These are phyloP conservation scores for Fusarium cyanostomum DNA, from an alignment of 2,329 filamentous ascomycete genomes.

Conservation along the genomic window DNA sequence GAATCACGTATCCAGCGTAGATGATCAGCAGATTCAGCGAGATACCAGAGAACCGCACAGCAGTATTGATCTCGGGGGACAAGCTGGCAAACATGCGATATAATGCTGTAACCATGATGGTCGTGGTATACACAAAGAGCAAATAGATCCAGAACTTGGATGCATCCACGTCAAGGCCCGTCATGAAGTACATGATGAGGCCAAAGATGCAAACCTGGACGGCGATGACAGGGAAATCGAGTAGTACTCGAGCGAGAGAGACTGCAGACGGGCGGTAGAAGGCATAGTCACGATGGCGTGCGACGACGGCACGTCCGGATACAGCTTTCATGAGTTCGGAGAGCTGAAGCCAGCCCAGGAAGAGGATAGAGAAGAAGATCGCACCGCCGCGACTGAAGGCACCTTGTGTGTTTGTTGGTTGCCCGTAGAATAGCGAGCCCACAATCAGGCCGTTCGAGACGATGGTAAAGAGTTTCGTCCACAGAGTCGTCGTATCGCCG, in stretches of 20 bases:
- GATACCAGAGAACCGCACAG: slow-evolving; percentile 65
- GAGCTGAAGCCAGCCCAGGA: slow-evolving; percentile 73
- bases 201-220: slow-evolving; percentile 74
- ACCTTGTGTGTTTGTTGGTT: slow-evolving; percentile 66
- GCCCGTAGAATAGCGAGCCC: slow-evolving; percentile 79
- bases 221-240: slow-evolving; percentile 69
- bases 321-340: slow-evolving; percentile 82
- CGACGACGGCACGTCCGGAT: slow-evolving; percentile 70
- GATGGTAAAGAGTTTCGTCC: slow-evolving; percentile 83
- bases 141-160: slow-evolving; percentile 74
- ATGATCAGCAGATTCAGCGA: slow-evolving; percentile 70
- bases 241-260: slow-evolving; percentile 62
- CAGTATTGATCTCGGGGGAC: slow-evolving; percentile 69
- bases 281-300: slow-evolving; percentile 58
- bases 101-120: slow-evolving; percentile 63
- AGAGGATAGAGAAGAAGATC: slow-evolving; percentile 61
- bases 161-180: slow-evolving; percentile 70
- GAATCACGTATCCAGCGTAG: slow-evolving; percentile 71
- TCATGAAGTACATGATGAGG: slow-evolving; percentile 79
- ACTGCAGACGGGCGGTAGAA: slow-evolving; percentile 65
- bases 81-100: slow-evolving; percentile 64
- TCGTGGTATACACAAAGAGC: slow-evolving; percentile 66
- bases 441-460: slow-evolving; percentile 78
- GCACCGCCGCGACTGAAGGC: slow-evolving; percentile 66
- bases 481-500: slow-evolving; percentile 78